phyloP scores from a whole-genome alignment of 305 asterid genomes.

The Plantago coronopus region DNA sequence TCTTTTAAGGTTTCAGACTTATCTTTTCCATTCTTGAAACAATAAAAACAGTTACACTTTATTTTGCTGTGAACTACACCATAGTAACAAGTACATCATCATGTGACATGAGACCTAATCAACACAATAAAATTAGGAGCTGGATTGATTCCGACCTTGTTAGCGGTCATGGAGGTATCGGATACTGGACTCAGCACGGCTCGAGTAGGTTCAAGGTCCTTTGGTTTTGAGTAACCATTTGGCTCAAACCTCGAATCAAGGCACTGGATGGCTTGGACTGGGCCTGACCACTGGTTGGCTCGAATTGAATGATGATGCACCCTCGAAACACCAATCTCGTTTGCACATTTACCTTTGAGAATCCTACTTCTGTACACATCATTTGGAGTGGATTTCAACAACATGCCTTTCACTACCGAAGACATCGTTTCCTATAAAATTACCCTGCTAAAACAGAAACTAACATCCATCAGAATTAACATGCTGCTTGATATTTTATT shows the following conservation, averaged over 20 bases:
- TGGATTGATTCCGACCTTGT: conserved; percentile 40
- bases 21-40: conserved; percentile 3
- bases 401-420: conserved; percentile 43
- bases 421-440: conserved; percentile 34
- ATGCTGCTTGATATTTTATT: background rate
- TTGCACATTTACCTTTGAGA: conserved; percentile 35
- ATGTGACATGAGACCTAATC: too few relatives aligned
- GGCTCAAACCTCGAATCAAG: conserved; percentile 27
- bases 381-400: conserved; percentile 40
- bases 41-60: background rate
- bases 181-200: conserved; percentile 62
- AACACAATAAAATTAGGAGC: background rate
- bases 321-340: conserved; percentile 31
- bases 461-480: background rate
- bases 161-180: conserved; percentile 50
- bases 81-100: background rate
- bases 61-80: too few relatives aligned
- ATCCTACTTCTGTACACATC: conserved; percentile 34
- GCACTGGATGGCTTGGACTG: conserved; percentile 29
- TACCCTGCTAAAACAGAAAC: background rate
- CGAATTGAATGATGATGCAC: conserved; percentile 21
- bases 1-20: background rate
- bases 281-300: conserved; percentile 22
- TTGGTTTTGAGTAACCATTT: conserved; percentile 28
- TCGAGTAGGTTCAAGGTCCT: conserved; percentile 27